A percentile compares a stretch with the other conserved stretches of the same genome.
Conservation (phyloP, 352 stramenopile genomes). For the Phytophthora hybrid region DNA sequence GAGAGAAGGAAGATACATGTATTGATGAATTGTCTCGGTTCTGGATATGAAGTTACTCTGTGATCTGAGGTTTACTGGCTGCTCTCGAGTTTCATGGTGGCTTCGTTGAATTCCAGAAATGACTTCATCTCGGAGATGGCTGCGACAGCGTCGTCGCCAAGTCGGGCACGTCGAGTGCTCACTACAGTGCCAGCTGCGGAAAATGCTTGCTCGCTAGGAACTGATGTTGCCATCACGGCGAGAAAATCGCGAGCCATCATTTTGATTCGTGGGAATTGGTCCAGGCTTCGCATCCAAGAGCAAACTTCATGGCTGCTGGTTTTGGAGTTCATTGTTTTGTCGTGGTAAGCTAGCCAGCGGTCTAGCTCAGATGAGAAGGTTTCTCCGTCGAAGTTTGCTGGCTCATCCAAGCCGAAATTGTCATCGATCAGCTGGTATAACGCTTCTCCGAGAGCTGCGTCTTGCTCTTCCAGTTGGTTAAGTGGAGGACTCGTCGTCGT, state of each 20-base stretch:
- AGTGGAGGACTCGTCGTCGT: not conserved
- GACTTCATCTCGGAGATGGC: conserved; percentile 21
- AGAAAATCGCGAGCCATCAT: conserved; percentile 27
- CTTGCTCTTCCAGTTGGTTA: conserved; percentile 14
- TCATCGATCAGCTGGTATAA: conserved; percentile 14
- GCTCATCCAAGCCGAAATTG: conserved; percentile 9
- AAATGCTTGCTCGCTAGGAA: conserved; percentile 26
- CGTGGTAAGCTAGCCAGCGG: conserved; percentile 8
- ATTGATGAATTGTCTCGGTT: too few species aligned
- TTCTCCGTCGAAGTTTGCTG: not conserved
- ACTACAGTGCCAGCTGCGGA: conserved; percentile 17
- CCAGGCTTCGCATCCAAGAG: conserved; percentile 11
- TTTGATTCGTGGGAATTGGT: conserved; percentile 21
- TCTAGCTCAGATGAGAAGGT: conserved; percentile 16
- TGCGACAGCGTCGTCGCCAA: conserved; percentile 23
- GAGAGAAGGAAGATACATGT: too few species aligned
- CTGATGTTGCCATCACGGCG: conserved; percentile 29
- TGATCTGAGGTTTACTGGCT: not conserved
- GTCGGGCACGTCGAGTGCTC: conserved; percentile 10
- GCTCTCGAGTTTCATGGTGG: not conserved
- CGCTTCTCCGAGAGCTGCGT: not conserved
- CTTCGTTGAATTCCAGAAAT: conserved; percentile 23
- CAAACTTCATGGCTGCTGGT: conserved; percentile 20
- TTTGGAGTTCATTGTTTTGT: conserved; percentile 10
- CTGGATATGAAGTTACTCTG: too few species aligned